These are phyloP conservation scores for Pulicaria dysenterica DNA, from an alignment of 129 eudicot species.

Conservation along the genomic window DNA sequence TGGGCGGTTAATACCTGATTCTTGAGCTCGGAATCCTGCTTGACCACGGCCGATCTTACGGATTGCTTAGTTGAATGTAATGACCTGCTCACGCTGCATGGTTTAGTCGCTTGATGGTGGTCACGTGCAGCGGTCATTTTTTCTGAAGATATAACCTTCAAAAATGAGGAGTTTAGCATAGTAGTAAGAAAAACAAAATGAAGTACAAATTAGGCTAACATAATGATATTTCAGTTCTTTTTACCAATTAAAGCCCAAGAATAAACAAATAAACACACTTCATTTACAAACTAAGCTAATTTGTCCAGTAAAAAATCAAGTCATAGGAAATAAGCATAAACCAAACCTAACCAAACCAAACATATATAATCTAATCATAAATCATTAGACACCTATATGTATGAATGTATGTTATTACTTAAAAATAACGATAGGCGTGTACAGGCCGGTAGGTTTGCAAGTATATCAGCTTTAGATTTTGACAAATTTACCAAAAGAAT, in stretches of 20 bases:
- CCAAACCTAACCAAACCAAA: neutral
- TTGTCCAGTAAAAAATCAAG: neutral
- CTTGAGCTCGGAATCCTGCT: slow-evolving; percentile 7
- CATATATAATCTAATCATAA: neutral
- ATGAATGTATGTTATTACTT: slow-evolving; percentile 9
- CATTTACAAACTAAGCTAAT: neutral
- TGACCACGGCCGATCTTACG: slow-evolving; percentile 12
- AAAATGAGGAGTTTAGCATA: neutral
- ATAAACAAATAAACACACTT: neutral
- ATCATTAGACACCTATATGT: neutral
- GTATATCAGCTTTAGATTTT: neutral
- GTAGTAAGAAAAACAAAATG: neutral
- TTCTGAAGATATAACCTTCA: slow-evolving; percentile 9
- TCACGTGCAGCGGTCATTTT: slow-evolving; percentile 10
- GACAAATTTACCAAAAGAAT: neutral
- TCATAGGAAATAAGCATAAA: neutral
- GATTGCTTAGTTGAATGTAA: neutral
- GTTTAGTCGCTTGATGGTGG: neutral
- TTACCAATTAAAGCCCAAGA: neutral
- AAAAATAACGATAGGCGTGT: neutral
- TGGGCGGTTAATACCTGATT: slow-evolving; percentile 17
- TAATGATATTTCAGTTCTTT: neutral
- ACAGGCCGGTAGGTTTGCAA: slow-evolving; percentile 2
- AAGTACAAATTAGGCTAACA: neutral
- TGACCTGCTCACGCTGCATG: neutral